Percentiles rank a stretch among this genome's conserved stretches.
Evolutionary conservation across 495 filamentous ascomycete species (phyloP).

Genomic region (Hypomontagnella monticulosa): DNA sequence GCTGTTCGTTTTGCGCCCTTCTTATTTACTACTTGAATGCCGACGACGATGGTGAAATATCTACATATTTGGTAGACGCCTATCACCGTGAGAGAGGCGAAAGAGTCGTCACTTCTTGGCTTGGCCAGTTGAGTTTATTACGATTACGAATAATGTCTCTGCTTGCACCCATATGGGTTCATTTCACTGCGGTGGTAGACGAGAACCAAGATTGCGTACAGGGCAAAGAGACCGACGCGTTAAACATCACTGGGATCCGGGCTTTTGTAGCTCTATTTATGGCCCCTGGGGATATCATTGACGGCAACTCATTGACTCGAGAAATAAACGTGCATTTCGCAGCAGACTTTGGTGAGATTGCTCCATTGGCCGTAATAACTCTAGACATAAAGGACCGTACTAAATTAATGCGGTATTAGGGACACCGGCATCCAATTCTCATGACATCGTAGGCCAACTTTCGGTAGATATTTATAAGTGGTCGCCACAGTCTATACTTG

Average conservation of each 20-base stretch:
- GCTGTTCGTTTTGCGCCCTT: neutral
- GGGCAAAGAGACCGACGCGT: neutral
- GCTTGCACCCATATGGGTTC: neutral
- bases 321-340: no score
- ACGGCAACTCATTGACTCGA: no score
- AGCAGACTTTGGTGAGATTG: neutral
- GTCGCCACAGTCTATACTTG: neutral
- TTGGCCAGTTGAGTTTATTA: neutral
- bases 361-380: no score
- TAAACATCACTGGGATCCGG: neutral
- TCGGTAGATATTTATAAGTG: neutral
- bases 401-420: no score
- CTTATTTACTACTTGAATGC: neutral
- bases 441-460: neutral
- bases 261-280: no score
- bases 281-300: no score
- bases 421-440: neutral
- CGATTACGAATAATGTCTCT: neutral
- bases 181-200: neutral
- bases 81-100: no score
- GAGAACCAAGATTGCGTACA: neutral
- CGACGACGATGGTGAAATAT: neutral
- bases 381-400: no score
- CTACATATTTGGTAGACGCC: no score
- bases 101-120: no score